Conservation (phyloP, 768 basidiomycete genomes). For the Galerina marginata region DNA sequence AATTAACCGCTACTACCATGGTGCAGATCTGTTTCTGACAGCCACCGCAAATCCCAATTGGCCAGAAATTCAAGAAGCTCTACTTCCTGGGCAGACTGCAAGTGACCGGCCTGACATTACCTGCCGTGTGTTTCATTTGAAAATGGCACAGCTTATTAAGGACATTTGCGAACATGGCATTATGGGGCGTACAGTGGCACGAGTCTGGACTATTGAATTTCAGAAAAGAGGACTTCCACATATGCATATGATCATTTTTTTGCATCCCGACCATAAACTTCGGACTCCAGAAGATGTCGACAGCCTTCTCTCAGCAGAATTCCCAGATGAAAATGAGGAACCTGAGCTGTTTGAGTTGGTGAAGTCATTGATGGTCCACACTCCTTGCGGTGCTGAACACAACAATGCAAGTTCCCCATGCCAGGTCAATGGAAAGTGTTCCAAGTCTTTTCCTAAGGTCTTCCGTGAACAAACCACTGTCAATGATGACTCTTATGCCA, state of each 20-base stretch:
- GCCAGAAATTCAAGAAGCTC: constrained; percentile 49
- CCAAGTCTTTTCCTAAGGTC: constrained; percentile 39
- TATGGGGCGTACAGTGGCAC: too few species aligned
- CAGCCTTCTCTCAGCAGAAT: constrained; percentile 40
- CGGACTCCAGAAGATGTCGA: neutral
- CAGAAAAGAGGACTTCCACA: neutral
- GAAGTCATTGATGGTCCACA: constrained; percentile 39
- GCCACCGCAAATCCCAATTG: constrained; percentile 57
- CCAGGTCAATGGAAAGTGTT: too few species aligned
- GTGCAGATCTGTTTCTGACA: constrained; percentile 55
- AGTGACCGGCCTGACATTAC: constrained; percentile 52
- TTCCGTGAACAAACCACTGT: constrained; percentile 41
- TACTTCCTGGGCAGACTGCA: constrained; percentile 43
- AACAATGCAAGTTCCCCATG: too few species aligned
- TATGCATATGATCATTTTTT: constrained; percentile 1
- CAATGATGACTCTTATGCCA: constrained; percentile 47
- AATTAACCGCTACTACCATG: constrained; percentile 46
- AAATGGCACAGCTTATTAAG: too few species aligned
- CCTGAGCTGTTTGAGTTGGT: constrained; percentile 42
- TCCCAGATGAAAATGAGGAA: constrained; percentile 46
- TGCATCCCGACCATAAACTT: neutral
- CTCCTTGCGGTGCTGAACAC: constrained; percentile 45
- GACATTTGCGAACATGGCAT: too few species aligned
- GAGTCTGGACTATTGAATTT: too few species aligned
- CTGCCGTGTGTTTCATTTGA: too few species aligned